Evolutionary conservation across 768 basidiomycete species (phyloP), one percentile per base, ranked within the genome.

Genomic region (Phaeotremella fagi): DNA sequence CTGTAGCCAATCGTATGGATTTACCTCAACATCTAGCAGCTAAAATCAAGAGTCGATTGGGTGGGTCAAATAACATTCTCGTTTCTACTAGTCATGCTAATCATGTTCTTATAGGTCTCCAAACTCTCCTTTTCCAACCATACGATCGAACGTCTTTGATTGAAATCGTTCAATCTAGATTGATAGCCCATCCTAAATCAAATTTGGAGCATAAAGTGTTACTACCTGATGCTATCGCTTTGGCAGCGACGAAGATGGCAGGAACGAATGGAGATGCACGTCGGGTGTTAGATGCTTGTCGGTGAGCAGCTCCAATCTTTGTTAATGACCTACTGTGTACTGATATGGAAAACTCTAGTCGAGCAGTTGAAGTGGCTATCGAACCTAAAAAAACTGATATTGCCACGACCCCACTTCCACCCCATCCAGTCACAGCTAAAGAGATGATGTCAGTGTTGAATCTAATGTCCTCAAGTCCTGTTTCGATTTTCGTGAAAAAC

Each of bases 1-100:
- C 95, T 0, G 91, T 99, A 0, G 95, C 95, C 5, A 99, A 98
- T 70, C 91, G 94, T 26, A 94, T 95, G 88, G 94, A 98, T 68
- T 79, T 98, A 49, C 95, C 95, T 0, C 94, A 98, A 74, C 80
- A 94, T 41, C 86, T 99, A 83, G 85, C 81, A 2, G 90, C 90
- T 0, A 84, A 94, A 51, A 92, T 98, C 45, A 81, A 89, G 50
- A 92, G 89, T 75, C 84, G 95, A 48, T 76, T 98, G 16, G 91
- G 91, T 90, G 52, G 48, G 82, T 72, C n/a, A n/a, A n/a, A n/a
- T n/a, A n/a, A n/a, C n/a, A n/a, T n/a, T n/a, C n/a, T n/a, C n/a
- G n/a, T n/a, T n/a, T n/a, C n/a, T n/a, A n/a, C n/a, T n/a, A n/a
- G 18, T 12, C 11, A 15, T 11, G 25, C 23, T 38, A 9, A 33